Evolutionary conservation across 306 rosid genomes (phyloP).

Genomic region (Prinsepia uniflora): DNA sequence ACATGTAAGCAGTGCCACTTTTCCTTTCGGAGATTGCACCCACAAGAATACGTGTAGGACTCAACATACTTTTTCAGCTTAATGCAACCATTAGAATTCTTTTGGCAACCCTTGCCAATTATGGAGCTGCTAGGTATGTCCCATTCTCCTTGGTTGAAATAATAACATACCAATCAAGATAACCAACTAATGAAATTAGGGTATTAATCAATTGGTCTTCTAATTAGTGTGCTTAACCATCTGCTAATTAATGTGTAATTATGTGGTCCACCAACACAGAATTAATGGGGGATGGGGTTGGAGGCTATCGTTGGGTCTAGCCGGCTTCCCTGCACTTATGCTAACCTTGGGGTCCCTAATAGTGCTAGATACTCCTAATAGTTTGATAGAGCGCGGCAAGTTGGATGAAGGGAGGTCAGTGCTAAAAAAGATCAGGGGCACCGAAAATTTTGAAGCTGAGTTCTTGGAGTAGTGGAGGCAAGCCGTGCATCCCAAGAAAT

Average conservation of each 20-base stretch:
- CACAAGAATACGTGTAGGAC: slow-evolving; percentile 65
- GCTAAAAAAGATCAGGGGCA: slow-evolving; percentile 64
- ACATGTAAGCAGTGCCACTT: slow-evolving; percentile 52
- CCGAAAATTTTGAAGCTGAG: slow-evolving; percentile 63
- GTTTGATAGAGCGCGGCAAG: slow-evolving; percentile 71
- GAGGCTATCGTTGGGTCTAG: slow-evolving; percentile 79
- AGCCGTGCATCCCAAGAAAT: slow-evolving; percentile 52
- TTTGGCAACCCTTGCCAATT: slow-evolving; percentile 59
- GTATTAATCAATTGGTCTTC: neutral
- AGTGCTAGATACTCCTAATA: slow-evolving; percentile 84
- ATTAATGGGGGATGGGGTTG: slow-evolving; percentile 85
- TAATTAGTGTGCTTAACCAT: neutral
- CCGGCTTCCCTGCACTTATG: slow-evolving; percentile 68
- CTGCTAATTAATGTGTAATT: neutral
- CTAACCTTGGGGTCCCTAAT: slow-evolving; percentile 64
- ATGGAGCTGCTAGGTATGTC: slow-evolving; percentile 59
- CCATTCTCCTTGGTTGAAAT: neutral
- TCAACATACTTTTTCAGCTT: slow-evolving; percentile 60
- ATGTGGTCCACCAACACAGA: neutral
- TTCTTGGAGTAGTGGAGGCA: slow-evolving; percentile 63
- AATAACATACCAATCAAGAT: neutral
- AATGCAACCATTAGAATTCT: slow-evolving; percentile 62
- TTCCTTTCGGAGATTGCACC: slow-evolving; percentile 72
- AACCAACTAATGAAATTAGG: slow-evolving; percentile 4
- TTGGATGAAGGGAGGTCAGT: slow-evolving; percentile 65